Evolutionary conservation across 1,284 basidiomycete genomes (phyloP).

Genomic region (Apiotrichum mycotoxinovorans): DNA sequence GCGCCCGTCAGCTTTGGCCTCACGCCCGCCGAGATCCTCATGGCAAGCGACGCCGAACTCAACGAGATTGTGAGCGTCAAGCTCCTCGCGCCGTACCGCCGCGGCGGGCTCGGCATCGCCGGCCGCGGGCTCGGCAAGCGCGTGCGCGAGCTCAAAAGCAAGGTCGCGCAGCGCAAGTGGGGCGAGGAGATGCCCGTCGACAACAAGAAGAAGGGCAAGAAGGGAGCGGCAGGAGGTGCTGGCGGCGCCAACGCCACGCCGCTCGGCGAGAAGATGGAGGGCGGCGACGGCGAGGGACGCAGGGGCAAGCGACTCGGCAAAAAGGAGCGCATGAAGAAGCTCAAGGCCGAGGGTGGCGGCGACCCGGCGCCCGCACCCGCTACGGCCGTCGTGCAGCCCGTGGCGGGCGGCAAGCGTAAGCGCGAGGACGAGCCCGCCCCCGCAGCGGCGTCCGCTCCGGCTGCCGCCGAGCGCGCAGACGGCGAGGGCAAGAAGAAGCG

Average conservation of each 20-base stretch:
- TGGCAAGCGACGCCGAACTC: conserved; percentile 88
- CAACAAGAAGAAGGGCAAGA: conserved; percentile 11
- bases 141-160: conserved; percentile 68
- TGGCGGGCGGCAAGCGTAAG: background rate
- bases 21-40: conserved; percentile 79
- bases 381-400: background rate
- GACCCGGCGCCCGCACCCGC: background rate
- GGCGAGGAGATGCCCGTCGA: conserved; percentile 48
- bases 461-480: background rate
- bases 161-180: conserved; percentile 54
- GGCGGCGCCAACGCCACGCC: conserved; percentile 16
- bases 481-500: conserved; percentile 16
- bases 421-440: background rate
- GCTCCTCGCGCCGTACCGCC: conserved; percentile 86
- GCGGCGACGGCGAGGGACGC: too few species aligned
- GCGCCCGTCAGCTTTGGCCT: conserved; percentile 68
- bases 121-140: conserved; percentile 67
- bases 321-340: conserved; percentile 47
- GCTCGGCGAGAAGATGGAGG: too few species aligned
- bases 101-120: conserved; percentile 47
- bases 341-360: conserved; percentile 7
- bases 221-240: background rate
- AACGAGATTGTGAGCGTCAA: conserved; percentile 87
- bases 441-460: background rate
- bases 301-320: conserved; percentile 51